Base-by-base conservation (phyloP, 176 grass and related monocot species). In the Avena eriantha region DNA sequence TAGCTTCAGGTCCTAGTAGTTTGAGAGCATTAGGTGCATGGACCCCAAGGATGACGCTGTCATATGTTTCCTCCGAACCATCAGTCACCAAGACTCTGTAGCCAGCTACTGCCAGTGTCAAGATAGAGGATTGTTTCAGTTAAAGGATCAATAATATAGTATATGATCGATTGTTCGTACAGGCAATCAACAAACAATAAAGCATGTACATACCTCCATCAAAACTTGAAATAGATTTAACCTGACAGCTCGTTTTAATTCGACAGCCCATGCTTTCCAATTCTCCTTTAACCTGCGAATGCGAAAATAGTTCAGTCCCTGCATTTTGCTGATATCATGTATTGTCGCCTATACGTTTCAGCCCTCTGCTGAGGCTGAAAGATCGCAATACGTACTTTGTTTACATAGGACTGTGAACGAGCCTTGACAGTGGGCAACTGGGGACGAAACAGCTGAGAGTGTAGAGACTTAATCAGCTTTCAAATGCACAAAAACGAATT, bases 161-260 rank as follows among this genome's bases (percentile, higher is more conserved):
- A 35, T 35, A 36, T 36, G 36, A 36, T 5, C n/a, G 10, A 70
- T 43, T 70, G 4, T 70, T 43, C 19, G 9, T 43, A 70, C 35
- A 70, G 67, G 18, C 8, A 43, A 70, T 70, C 8, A 70, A 43
- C 0, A 70, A 70, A 43, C 35, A 70, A 70, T 43, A 70, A 70
- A 1, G 3, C 35, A 70, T n/a, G 4, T 43, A n/a, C 4, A 0
- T 12, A 70, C 68, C 35, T 43, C 68, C 68, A 70, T 70, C 35
- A 70, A 70, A 21, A 41, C 68, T 70, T 70, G 35, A 70, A 70
- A 70, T 18, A n/a, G 68, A 70, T 43, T 70, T 70, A 3, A 70
- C 68, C 18, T 0, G 18, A 5, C 68, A 43, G 0, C 68, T 70
- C 8, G 68, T 70, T 70, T 70, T 70, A 43, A 70, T 70, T 70